Conservation (phyloP, 1,284 basidiomycete species). For the Ustilago shanxiensis region DNA sequence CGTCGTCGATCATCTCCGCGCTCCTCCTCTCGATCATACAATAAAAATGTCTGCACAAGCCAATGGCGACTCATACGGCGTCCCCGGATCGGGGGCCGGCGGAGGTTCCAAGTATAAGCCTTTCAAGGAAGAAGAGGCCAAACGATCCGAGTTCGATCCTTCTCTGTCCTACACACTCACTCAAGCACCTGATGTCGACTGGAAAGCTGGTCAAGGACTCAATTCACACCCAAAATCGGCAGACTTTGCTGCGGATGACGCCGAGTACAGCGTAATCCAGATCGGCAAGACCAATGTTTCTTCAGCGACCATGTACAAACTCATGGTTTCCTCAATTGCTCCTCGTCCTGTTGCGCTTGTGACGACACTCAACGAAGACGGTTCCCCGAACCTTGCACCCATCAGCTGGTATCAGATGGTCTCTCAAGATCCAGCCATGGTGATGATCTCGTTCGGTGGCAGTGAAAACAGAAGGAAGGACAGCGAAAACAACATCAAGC, state of each 20-base stretch:
- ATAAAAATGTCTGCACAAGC: slow-evolving; percentile 20
- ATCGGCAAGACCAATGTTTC: slow-evolving; percentile 52
- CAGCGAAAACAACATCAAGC: slow-evolving; percentile 56
- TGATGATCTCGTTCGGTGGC: slow-evolving; percentile 61
- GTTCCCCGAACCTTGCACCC: slow-evolving; percentile 52
- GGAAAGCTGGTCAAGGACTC: slow-evolving; percentile 51
- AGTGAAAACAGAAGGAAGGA: slow-evolving; percentile 52
- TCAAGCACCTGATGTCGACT: slow-evolving; percentile 42
- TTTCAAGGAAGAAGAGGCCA: slow-evolving; percentile 49
- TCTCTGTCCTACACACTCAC: slow-evolving; percentile 44
- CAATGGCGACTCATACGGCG: slow-evolving; percentile 34
- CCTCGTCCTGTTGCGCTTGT: slow-evolving; percentile 61
- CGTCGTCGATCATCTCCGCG: neutral
- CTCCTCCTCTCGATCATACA: neutral
- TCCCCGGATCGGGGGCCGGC: slow-evolving; percentile 41
- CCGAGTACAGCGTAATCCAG: slow-evolving; percentile 52
- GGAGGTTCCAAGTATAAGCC: slow-evolving; percentile 48
- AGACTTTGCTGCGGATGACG: slow-evolving; percentile 27
- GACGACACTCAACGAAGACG: slow-evolving; percentile 54
- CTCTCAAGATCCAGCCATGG: slow-evolving; percentile 58
- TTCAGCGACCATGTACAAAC: slow-evolving; percentile 53
- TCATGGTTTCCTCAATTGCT: slow-evolving; percentile 58
- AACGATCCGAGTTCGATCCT: slow-evolving; percentile 29
- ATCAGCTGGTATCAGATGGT: slow-evolving; percentile 66
- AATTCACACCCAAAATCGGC: slow-evolving; percentile 48